Conservation (phyloP, 1,139 yeast genomes). For the Zygosaccharomyces sapae region DNA sequence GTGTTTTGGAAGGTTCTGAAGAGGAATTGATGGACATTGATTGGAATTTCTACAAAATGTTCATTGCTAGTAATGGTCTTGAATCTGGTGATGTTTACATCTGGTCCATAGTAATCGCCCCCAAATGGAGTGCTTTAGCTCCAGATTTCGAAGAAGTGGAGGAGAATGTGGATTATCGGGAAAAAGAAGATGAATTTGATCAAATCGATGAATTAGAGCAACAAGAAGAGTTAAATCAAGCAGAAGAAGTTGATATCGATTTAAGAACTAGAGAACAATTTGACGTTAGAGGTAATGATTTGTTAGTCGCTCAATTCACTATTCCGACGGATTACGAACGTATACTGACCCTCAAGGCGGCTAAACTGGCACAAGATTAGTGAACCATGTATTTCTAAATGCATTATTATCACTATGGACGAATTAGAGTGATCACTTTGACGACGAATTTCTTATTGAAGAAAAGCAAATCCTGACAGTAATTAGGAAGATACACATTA, state of each 20-base stretch:
- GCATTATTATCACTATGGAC: slow-evolving; percentile 1
- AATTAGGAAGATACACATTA: neutral
- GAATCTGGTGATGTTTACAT: slow-evolving; percentile 80
- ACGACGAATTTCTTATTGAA: neutral
- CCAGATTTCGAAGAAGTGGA: slow-evolving; percentile 96
- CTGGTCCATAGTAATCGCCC: slow-evolving; percentile 83
- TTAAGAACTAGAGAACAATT: slow-evolving; percentile 55
- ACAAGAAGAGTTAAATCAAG: slow-evolving; percentile 57
- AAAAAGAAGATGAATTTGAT: slow-evolving; percentile 90
- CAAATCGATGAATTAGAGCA: slow-evolving; percentile 60
- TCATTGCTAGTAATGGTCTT: slow-evolving; percentile 81
- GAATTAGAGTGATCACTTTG: neutral
- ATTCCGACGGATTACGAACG: slow-evolving; percentile 34
- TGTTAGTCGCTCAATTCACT: slow-evolving; percentile 23
- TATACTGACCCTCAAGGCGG: slow-evolving; percentile 25
- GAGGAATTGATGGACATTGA: slow-evolving; percentile 74
- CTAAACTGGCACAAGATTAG: slow-evolving; percentile 4
- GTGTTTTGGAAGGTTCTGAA: slow-evolving; percentile 92
- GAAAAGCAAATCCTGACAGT: neutral
- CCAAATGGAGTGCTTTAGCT: slow-evolving; percentile 94
- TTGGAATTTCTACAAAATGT: slow-evolving; percentile 76
- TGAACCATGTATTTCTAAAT: neutral
- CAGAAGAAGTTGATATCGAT: slow-evolving; percentile 68
- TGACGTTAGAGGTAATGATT: slow-evolving; percentile 60
- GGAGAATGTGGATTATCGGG: slow-evolving; percentile 84